These are phyloP conservation scores for Phialophora expanda DNA, from an alignment of 2,329 filamentous ascomycete species.

Conservation along the genomic window DNA sequence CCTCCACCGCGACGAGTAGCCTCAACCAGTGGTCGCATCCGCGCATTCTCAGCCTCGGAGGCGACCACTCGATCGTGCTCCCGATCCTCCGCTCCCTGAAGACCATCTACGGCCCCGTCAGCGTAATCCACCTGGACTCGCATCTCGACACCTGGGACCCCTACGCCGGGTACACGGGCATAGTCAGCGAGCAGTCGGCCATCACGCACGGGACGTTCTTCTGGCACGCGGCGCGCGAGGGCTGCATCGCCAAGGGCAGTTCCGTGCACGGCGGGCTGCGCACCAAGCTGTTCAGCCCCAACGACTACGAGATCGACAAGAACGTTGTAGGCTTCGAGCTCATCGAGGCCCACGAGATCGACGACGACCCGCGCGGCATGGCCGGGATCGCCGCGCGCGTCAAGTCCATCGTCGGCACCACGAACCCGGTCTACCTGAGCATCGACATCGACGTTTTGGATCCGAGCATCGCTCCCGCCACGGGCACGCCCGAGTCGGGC, in stretches of 20 bases:
- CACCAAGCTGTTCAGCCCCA: slow-evolving; percentile 76
- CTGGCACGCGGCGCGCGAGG: slow-evolving; percentile 79
- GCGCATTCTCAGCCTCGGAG: slow-evolving; percentile 73
- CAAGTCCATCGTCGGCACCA: slow-evolving; percentile 69
- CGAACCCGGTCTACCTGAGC: slow-evolving; percentile 48
- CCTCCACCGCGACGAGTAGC: slow-evolving; percentile 41
- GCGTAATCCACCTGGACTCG: slow-evolving; percentile 67
- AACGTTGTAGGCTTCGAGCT: slow-evolving; percentile 81
- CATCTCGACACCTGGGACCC: slow-evolving; percentile 73
- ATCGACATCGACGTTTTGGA: slow-evolving; percentile 46
- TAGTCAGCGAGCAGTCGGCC: slow-evolving; percentile 73
- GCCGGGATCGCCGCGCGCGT: slow-evolving; percentile 81
- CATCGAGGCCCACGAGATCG: slow-evolving; percentile 74
- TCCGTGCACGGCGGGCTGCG: slow-evolving; percentile 88
- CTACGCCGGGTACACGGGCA: slow-evolving; percentile 79
- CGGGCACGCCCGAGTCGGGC: slow-evolving; percentile 41
- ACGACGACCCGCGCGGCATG: slow-evolving; percentile 67
- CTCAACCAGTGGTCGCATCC: slow-evolving; percentile 71
- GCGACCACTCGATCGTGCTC: slow-evolving; percentile 53
- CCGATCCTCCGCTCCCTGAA: slow-evolving; percentile 62
- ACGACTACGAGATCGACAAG: slow-evolving; percentile 82
- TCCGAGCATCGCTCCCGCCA: slow-evolving; percentile 45
- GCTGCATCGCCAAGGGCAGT: slow-evolving; percentile 76
- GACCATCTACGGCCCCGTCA: slow-evolving; percentile 71
- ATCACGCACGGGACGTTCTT: slow-evolving; percentile 92